These are phyloP conservation scores for Phylloporus arenicola DNA, from an alignment of 768 basidiomycete species.

Conservation along the genomic window DNA sequence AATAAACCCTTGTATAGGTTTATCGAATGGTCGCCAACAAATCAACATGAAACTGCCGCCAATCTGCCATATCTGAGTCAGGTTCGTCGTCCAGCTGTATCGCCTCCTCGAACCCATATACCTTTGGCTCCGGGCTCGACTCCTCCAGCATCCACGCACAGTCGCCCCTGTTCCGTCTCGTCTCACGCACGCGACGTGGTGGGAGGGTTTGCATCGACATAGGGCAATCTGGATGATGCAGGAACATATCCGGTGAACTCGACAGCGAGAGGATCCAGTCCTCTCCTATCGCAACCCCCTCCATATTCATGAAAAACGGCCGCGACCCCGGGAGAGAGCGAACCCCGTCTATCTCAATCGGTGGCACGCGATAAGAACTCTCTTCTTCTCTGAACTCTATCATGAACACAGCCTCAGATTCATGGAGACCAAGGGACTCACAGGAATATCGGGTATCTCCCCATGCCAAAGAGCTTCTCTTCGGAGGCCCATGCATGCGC, in stretches of 20 bases:
- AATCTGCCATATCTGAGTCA: constrained; percentile 32
- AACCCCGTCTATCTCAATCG: constrained; percentile 35
- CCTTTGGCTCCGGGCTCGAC: constrained; percentile 13
- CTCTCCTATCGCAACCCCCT: constrained; percentile 29
- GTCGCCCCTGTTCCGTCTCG: constrained; percentile 30
- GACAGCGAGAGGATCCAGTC: constrained; percentile 42
- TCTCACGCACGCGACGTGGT: constrained; percentile 22
- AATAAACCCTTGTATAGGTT: constrained; percentile 5
- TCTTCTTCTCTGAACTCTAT: constrained; percentile 6
- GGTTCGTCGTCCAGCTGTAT: constrained; percentile 3
- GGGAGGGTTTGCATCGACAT: constrained; percentile 32
- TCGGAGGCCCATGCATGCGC: constrained; percentile 4
- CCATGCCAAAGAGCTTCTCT: constrained; percentile 1
- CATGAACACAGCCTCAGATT: background rate
- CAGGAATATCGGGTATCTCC: constrained; percentile 4
- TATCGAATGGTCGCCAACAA: constrained; percentile 23
- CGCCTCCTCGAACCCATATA: constrained; percentile 32
- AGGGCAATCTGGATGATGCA: constrained; percentile 17
- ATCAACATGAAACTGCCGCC: constrained; percentile 54
- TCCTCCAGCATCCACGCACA: constrained; percentile 39
- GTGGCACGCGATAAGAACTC: background rate
- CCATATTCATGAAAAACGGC: constrained; percentile 40
- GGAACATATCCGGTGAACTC: constrained; percentile 27
- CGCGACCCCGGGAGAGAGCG: constrained; percentile 37
- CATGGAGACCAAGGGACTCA: constrained; percentile 9